A percentile compares a stretch with the other conserved stretches of the same genome.
These are phyloP conservation scores for Agapanthus africanus DNA, from an alignment of 106 monocot genomes.

Conservation along the genomic window DNA sequence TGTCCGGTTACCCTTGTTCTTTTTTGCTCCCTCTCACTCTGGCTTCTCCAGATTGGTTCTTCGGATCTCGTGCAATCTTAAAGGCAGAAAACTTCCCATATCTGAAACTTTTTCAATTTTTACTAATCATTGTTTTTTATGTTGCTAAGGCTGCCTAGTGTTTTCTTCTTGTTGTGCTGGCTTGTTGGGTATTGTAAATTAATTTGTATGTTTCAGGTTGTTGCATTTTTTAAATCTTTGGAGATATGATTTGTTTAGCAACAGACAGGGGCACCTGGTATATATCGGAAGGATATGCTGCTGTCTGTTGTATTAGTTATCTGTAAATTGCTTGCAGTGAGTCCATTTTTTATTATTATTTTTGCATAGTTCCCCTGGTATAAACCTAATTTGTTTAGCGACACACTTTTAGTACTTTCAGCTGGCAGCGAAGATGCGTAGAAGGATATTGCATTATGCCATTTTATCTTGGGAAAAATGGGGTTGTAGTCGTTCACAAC, in stretches of 20 bases:
- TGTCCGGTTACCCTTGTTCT: neutral
- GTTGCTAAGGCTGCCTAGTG: neutral
- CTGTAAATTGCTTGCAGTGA: no score
- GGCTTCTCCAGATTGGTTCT: constrained; percentile 1
- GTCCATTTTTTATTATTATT: no score
- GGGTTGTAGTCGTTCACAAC: no score
- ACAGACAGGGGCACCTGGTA: constrained; percentile 1
- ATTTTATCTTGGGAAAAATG: no score
- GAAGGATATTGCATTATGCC: no score
- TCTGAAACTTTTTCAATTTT: neutral
- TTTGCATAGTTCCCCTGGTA: no score
- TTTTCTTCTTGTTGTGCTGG: neutral
- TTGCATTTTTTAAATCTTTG: neutral
- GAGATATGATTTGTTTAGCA: neutral
- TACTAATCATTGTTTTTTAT: neutral
- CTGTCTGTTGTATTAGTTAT: neutral
- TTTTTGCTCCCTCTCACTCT: no score
- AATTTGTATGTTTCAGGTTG: neutral
- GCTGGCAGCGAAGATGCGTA: no score
- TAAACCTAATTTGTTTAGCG: no score
- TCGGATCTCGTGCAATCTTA: neutral
- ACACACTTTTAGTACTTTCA: no score
- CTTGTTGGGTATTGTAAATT: neutral
- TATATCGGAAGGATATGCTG: neutral
- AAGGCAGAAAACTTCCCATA: neutral